phyloP scores from a whole-genome alignment of 2,329 filamentous ascomycete genomes.

The Talaromyces sp. region DNA sequence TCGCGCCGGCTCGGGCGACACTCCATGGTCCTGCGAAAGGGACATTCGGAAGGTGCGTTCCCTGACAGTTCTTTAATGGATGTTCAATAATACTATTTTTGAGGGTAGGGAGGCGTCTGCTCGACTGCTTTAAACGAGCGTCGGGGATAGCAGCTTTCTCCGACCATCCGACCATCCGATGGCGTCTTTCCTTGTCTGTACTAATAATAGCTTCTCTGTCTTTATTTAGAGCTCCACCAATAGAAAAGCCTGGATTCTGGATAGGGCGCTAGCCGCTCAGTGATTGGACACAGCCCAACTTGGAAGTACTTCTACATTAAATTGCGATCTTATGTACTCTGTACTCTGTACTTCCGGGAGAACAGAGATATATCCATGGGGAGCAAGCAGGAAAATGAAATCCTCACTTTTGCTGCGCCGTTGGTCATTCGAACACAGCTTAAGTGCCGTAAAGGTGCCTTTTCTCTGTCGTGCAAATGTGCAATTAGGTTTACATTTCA shows the following conservation, averaged over 20 bases:
- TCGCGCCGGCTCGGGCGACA: neutral
- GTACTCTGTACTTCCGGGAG: no score
- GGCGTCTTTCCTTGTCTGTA: neutral
- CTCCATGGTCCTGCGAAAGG: neutral
- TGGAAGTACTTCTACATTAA: neutral
- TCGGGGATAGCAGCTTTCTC: neutral
- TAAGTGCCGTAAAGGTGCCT: no score
- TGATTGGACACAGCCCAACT: neutral
- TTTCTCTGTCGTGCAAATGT: no score
- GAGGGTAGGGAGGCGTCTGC: neutral
- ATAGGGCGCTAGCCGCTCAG: no score
- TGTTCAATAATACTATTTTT: neutral
- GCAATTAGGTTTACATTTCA: no score
- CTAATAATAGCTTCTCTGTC: neutral
- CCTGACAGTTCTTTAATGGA: neutral
- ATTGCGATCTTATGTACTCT: no score
- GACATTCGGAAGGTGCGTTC: neutral
- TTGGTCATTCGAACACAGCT: no score
- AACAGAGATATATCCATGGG: no score
- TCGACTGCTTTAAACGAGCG: neutral
- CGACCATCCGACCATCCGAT: constrained; percentile 8
- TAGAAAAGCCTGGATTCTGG: neutral
- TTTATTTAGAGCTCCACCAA: neutral
- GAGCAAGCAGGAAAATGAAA: no score
- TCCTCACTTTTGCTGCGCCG: no score